These are phyloP conservation scores for Aspergillus egyptiacus DNA, from an alignment of 495 filamentous ascomycete species.

Conservation along the genomic window DNA sequence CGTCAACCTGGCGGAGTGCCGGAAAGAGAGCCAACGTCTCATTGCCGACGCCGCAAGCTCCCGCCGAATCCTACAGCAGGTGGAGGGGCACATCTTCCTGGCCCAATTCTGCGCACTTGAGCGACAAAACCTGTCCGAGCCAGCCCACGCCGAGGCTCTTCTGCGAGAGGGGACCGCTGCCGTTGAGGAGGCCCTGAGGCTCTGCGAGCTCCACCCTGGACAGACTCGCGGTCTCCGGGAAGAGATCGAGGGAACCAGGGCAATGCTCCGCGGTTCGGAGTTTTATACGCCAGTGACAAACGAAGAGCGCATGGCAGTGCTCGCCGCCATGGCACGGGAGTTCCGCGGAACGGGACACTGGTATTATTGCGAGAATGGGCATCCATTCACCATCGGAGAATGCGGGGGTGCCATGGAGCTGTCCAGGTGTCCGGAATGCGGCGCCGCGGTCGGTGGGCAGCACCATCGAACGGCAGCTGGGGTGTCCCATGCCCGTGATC, in stretches of 20 bases:
- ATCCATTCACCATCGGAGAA: constrained; percentile 69
- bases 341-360: constrained; percentile 57
- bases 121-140: constrained; percentile 12
- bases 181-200: constrained; percentile 21
- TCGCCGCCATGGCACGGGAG: constrained; percentile 45
- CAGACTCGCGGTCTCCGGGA: constrained; percentile 8
- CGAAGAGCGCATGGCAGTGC: constrained; percentile 42
- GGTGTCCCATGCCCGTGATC: constrained; percentile 7
- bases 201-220: constrained; percentile 2
- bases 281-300: constrained; percentile 43
- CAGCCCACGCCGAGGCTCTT: constrained; percentile 12
- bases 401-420: constrained; percentile 65
- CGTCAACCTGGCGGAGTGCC: constrained; percentile 35
- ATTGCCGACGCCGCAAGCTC: constrained; percentile 13
- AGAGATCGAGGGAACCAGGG: constrained; percentile 14
- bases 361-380: constrained; percentile 62
- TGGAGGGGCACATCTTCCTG: constrained; percentile 34
- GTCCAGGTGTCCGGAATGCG: constrained; percentile 62
- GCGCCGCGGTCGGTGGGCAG: constrained; percentile 44
- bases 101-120: constrained; percentile 34
- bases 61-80: constrained; percentile 17
- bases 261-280: constrained; percentile 16
- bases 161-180: constrained; percentile 22
- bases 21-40: constrained; percentile 23
- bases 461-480: constrained; percentile 6